phyloP scores from a whole-genome alignment of 306 rosid genomes.

The Vicia faba region DNA sequence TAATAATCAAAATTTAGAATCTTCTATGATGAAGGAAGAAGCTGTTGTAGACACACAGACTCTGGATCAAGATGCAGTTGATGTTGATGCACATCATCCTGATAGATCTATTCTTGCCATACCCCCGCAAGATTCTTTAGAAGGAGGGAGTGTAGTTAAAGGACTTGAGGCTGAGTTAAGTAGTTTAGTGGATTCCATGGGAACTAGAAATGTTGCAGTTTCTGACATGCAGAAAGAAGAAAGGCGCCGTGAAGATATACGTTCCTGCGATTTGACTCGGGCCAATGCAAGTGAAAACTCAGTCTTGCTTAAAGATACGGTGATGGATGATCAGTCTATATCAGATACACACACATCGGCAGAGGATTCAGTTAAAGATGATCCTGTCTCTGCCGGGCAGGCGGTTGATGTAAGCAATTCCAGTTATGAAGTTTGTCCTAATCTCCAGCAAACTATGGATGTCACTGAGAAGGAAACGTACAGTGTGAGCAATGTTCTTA shows the following conservation, averaged over 20 bases:
- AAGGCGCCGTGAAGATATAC: constrained; percentile 39
- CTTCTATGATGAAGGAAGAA: constrained; percentile 40
- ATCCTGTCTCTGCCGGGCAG: constrained; percentile 42
- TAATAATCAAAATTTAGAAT: constrained; percentile 40
- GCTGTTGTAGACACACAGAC: constrained; percentile 37
- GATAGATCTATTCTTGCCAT: constrained; percentile 47
- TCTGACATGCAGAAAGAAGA: constrained; percentile 44
- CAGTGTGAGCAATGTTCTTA: constrained; percentile 35
- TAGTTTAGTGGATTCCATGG: constrained; percentile 42
- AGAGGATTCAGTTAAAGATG: constrained; percentile 41
- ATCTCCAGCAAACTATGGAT: constrained; percentile 51
- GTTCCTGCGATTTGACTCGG: constrained; percentile 38
- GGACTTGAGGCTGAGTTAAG: constrained; percentile 34
- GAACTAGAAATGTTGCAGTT: constrained; percentile 38
- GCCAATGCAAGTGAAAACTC: constrained; percentile 45
- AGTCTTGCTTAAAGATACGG: constrained; percentile 40
- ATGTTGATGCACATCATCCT: constrained; percentile 30
- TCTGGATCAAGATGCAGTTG: constrained; percentile 36
- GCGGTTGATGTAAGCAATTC: constrained; percentile 45
- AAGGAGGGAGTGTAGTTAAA: constrained; percentile 44
- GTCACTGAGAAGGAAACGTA: constrained; percentile 36
- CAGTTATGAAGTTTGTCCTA: constrained; percentile 34
- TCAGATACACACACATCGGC: constrained; percentile 39
- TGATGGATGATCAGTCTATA: constrained; percentile 45
- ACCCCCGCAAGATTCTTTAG: constrained; percentile 41